A percentile compares a stretch with the other conserved stretches of the same genome.
Evolutionary conservation across 176 grass and related monocot genomes (phyloP).

Genomic region (Dendrocalamus sinicus): DNA sequence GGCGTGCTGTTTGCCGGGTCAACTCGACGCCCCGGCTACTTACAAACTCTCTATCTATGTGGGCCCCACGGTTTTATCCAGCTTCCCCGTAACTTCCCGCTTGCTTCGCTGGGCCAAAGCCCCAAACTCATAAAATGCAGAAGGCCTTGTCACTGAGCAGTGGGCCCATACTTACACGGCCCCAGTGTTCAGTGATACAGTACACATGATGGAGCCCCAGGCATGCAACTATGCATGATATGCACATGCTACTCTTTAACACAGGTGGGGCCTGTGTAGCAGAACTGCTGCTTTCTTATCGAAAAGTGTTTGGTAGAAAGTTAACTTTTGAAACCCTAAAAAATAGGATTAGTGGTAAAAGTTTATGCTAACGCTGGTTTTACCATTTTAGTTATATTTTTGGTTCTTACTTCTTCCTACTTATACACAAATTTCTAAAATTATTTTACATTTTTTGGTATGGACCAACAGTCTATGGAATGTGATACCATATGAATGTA

Average conservation of each 20-base stretch:
- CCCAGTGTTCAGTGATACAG: neutral
- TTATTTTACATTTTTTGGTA: no score
- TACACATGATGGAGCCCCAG: neutral
- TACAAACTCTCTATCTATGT: neutral
- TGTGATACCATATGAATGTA: no score
- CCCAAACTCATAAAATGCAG: neutral
- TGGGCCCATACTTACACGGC: neutral
- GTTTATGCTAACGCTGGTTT: no score
- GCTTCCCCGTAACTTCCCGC: constrained; percentile 45
- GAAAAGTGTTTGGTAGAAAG: no score
- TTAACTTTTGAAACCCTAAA: no score
- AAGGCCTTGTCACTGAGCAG: neutral
- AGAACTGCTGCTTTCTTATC: no score
- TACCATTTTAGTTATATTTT: no score
- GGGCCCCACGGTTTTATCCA: constrained; percentile 5
- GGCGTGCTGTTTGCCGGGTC: constrained; percentile 31
- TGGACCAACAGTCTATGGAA: no score
- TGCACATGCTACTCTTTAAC: neutral
- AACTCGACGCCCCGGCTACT: constrained; percentile 34
- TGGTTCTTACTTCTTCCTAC: no score
- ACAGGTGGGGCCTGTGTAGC: no score
- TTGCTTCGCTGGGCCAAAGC: neutral
- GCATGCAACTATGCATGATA: neutral
- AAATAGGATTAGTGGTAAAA: no score
- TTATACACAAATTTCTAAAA: no score